phyloP scores from a whole-genome alignment of 345 rosid genomes.

The Raphanus raphanistrum region DNA sequence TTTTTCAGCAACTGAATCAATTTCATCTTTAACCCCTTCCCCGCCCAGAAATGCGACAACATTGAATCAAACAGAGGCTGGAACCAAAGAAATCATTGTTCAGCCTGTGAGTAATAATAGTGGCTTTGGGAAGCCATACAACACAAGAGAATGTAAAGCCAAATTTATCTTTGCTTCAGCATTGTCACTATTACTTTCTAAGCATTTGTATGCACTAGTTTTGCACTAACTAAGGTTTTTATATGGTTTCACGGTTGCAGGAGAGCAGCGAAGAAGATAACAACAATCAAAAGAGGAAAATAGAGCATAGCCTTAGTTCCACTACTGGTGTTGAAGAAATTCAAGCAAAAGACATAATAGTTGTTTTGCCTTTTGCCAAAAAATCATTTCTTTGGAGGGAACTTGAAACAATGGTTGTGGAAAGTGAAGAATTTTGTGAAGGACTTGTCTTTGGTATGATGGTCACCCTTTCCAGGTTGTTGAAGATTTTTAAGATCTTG shows the following conservation, averaged over 20 bases:
- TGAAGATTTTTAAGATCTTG: slow-evolving; percentile 48
- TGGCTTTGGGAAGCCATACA: too few relatives aligned
- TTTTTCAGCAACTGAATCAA: too few relatives aligned
- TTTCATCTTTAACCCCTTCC: too few relatives aligned
- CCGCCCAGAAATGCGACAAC: too few relatives aligned
- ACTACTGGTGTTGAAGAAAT: not conserved
- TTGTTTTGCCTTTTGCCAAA: not conserved
- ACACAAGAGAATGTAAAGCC: not conserved
- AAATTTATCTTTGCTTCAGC: not conserved
- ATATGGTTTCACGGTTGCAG: too few relatives aligned
- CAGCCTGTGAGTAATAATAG: not conserved
- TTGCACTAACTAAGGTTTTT: too few relatives aligned
- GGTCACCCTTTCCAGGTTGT: too few relatives aligned
- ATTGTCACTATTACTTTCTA: not conserved
- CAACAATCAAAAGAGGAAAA: too few relatives aligned
- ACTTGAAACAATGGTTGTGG: not conserved
- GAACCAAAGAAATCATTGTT: too few relatives aligned
- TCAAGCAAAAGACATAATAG: not conserved
- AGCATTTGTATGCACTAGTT: not conserved
- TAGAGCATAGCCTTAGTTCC: not conserved
- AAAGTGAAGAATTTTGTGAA: not conserved
- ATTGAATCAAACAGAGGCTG: too few relatives aligned
- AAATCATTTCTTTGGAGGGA: not conserved
- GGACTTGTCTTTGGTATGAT: too few relatives aligned
- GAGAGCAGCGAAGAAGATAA: too few relatives aligned